Percentiles rank a stretch among this genome's conserved stretches.
Conservation (phyloP, 2,329 filamentous ascomycete genomes). For the Scopulariopsis brevicaulis region DNA sequence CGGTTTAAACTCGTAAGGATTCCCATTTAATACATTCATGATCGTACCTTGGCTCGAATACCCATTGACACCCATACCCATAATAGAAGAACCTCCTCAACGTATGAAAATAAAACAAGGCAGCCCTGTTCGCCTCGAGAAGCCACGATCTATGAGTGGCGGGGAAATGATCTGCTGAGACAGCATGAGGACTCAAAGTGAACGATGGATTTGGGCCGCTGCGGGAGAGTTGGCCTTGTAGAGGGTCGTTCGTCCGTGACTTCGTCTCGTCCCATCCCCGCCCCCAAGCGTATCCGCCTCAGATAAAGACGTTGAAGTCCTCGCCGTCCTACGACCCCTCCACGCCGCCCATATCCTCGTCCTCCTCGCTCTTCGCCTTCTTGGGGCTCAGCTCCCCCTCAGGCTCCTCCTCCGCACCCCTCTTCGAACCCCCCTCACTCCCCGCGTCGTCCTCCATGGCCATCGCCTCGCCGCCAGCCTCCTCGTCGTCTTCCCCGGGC, state of each 20-base stretch:
- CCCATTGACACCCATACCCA: background rate
- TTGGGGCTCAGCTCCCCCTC: constrained; percentile 27
- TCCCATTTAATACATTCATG: background rate
- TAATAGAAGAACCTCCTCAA: background rate
- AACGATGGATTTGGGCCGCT: background rate
- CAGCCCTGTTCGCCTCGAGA: background rate
- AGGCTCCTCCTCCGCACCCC: constrained; percentile 39
- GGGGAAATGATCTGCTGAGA: too few relatives aligned
- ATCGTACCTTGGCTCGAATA: background rate
- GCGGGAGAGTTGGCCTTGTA: background rate
- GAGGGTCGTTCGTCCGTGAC: background rate
- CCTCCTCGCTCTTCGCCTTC: constrained; percentile 33
- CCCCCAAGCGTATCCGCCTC: background rate
- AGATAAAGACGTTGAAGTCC: background rate
- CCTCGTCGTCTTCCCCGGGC: constrained; percentile 1
- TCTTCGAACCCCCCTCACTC: constrained; percentile 33
- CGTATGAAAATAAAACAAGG: background rate
- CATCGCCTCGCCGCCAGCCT: background rate
- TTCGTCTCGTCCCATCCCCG: background rate
- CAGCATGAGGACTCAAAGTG: too few relatives aligned
- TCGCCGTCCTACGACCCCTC: background rate
- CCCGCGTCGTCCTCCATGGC: constrained; percentile 3
- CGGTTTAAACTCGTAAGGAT: background rate
- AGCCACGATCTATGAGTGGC: background rate
- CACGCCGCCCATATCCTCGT: background rate